Conservation (phyloP, 352 stramenopile genomes). For the Pythium aristosporum region DNA sequence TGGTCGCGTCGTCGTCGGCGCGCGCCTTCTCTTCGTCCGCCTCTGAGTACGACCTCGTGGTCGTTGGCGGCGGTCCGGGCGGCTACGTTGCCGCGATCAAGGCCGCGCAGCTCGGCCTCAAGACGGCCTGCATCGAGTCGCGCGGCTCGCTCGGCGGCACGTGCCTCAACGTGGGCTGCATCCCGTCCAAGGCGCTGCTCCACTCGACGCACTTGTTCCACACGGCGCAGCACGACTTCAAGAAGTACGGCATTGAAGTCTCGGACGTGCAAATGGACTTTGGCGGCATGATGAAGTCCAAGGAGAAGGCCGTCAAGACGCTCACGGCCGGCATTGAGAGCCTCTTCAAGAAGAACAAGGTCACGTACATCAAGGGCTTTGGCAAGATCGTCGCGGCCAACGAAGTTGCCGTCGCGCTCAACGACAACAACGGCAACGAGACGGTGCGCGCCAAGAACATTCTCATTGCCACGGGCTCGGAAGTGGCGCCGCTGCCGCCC, state of each 20-base stretch:
- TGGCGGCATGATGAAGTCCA: slow-evolving; percentile 95
- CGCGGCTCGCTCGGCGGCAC: slow-evolving; percentile 95
- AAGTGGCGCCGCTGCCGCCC: slow-evolving; percentile 92
- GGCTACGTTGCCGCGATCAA: slow-evolving; percentile 99
- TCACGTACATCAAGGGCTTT: slow-evolving; percentile 97
- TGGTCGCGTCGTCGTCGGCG: slow-evolving; percentile 23
- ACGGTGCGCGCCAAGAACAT: slow-evolving; percentile 98
- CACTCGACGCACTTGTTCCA: slow-evolving; percentile 96
- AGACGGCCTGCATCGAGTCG: slow-evolving; percentile 98
- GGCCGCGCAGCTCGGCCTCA: slow-evolving; percentile 96
- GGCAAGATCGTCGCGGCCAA: slow-evolving; percentile 94
- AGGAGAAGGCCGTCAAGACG: slow-evolving; percentile 93
- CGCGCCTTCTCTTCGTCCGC: slow-evolving; percentile 51
- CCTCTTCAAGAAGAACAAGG: slow-evolving; percentile 99
- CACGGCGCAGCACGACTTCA: slow-evolving; percentile 95
- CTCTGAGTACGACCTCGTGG: slow-evolving; percentile 80
- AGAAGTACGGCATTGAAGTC: slow-evolving; percentile 93
- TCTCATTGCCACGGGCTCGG: slow-evolving; percentile 89
- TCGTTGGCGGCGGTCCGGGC: slow-evolving; percentile 95
- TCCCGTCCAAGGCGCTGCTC: slow-evolving; percentile 98
- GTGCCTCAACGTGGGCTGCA: slow-evolving; percentile 99
- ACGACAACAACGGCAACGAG: slow-evolving; percentile 88
- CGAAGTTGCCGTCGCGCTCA: slow-evolving; percentile 90
- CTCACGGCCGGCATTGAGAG: slow-evolving; percentile 97
- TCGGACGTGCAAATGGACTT: slow-evolving; percentile 93